Evolutionary conservation across 768 basidiomycete genomes (phyloP).

Genomic region (Lentinula aciculospora): DNA sequence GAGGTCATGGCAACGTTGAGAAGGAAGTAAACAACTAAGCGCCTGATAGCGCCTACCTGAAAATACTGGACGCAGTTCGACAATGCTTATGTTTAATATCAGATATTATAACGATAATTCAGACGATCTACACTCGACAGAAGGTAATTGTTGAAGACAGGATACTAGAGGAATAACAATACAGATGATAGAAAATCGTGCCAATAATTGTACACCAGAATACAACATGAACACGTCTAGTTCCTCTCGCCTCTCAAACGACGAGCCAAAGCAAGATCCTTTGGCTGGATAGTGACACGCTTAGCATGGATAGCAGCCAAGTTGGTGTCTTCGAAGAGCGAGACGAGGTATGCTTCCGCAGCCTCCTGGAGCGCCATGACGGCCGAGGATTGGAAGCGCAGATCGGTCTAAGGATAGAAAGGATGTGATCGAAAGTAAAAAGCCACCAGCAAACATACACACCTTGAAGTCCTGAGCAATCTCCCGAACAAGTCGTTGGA

Average conservation of each 20-base stretch:
- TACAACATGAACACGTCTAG: slow-evolving; percentile 9
- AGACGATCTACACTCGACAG: too few relatives aligned
- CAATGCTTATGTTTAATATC: too few relatives aligned
- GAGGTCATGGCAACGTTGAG: background rate
- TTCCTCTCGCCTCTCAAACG: slow-evolving; percentile 42
- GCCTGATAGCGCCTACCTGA: background rate
- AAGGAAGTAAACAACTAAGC: background rate
- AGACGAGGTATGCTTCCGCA: slow-evolving; percentile 66
- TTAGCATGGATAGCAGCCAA: slow-evolving; percentile 59
- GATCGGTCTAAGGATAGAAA: slow-evolving; percentile 45
- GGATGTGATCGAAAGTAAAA: background rate
- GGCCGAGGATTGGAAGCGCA: slow-evolving; percentile 71
- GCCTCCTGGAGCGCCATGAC: slow-evolving; percentile 67
- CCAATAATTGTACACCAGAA: background rate
- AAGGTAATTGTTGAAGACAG: background rate
- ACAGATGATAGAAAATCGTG: background rate
- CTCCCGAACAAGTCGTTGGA: slow-evolving; percentile 73
- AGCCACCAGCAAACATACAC: slow-evolving; percentile 10
- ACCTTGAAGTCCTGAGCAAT: slow-evolving; percentile 82
- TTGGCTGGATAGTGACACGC: slow-evolving; percentile 55
- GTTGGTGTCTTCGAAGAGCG: slow-evolving; percentile 67
- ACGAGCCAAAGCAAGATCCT: slow-evolving; percentile 56
- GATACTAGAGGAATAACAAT: background rate
- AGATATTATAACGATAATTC: too few relatives aligned
- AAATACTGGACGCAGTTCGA: too few relatives aligned